Evolutionary conservation across 768 basidiomycete species (phyloP).

Genomic region (Leccinellum albellum): DNA sequence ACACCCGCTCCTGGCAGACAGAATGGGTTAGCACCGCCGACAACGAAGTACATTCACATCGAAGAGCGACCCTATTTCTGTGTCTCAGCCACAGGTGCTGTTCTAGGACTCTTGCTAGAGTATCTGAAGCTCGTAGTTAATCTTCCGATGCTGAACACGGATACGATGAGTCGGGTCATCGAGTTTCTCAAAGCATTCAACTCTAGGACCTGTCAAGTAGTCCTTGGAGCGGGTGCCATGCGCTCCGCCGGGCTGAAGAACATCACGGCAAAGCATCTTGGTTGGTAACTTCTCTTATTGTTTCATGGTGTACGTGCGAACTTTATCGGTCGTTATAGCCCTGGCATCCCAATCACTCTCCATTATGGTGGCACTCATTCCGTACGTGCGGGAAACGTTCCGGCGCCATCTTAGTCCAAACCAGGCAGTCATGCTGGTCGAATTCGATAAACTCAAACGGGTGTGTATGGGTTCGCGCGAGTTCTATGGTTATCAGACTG

Average conservation of each 20-base stretch:
- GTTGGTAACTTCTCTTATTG: slow-evolving; percentile 40
- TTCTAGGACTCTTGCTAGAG: slow-evolving; percentile 69
- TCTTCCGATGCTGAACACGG: slow-evolving; percentile 83
- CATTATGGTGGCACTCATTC: slow-evolving; percentile 89
- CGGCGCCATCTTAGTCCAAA: slow-evolving; percentile 89
- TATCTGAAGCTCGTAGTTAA: slow-evolving; percentile 89
- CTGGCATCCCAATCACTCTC: slow-evolving; percentile 95
- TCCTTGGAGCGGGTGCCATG: slow-evolving; percentile 99
- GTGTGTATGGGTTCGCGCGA: slow-evolving; percentile 42
- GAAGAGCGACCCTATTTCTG: slow-evolving; percentile 84
- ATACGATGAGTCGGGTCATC: slow-evolving; percentile 90
- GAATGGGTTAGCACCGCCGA: slow-evolving; percentile 24
- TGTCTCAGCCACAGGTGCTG: slow-evolving; percentile 80
- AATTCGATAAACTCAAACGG: slow-evolving; percentile 97
- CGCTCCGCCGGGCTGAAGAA: slow-evolving; percentile 95
- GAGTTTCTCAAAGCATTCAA: slow-evolving; percentile 98
- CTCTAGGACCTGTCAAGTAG: slow-evolving; percentile 96
- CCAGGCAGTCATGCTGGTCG: slow-evolving; percentile 94
- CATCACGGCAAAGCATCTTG: slow-evolving; percentile 97
- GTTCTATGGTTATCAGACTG: not conserved
- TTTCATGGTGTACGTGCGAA: slow-evolving; percentile 12
- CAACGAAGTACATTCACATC: slow-evolving; percentile 63
- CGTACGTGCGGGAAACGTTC: slow-evolving; percentile 94
- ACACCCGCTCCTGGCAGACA: slow-evolving; percentile 17
- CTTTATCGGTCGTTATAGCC: slow-evolving; percentile 44